A percentile compares a stretch with the other conserved stretches of the same genome.
phyloP scores from a whole-genome alignment of 139 green algal species.

The Zygnema circumcarinatum region DNA sequence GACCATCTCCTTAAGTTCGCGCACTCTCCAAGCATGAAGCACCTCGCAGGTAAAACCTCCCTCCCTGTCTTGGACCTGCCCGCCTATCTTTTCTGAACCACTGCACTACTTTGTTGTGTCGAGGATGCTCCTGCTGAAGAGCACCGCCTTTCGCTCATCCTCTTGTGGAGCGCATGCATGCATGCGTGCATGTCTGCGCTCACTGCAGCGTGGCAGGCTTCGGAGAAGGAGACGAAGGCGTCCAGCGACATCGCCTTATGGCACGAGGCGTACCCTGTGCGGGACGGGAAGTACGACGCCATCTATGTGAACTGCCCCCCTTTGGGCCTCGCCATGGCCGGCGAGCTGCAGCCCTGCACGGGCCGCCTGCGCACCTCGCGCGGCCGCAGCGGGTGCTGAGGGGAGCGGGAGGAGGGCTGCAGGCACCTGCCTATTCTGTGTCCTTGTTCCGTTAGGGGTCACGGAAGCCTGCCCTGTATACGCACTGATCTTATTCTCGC shows the following conservation, averaged over 20 bases:
- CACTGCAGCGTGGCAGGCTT: neutral
- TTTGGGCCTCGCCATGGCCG: slow-evolving; percentile 1
- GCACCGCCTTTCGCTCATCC: too few relatives aligned
- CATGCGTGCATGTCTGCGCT: too few relatives aligned
- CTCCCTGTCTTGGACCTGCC: neutral
- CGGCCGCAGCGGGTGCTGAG: too few relatives aligned
- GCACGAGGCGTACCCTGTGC: slow-evolving; percentile 33
- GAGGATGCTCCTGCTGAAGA: too few relatives aligned
- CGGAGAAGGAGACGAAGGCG: neutral
- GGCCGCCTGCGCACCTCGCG: neutral
- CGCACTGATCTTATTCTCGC: too few relatives aligned
- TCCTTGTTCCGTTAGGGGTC: too few relatives aligned
- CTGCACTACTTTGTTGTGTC: too few relatives aligned
- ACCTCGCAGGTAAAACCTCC: slow-evolving; percentile 11
- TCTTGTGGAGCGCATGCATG: too few relatives aligned
- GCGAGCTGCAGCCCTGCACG: neutral
- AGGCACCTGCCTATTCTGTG: too few relatives aligned
- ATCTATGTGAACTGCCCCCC: slow-evolving; percentile 41
- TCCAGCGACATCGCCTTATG: slow-evolving; percentile 8
- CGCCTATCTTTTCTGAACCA: too few relatives aligned
- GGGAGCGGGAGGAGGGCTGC: neutral
- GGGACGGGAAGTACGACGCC: slow-evolving; percentile 9
- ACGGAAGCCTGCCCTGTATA: too few relatives aligned
- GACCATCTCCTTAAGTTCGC: slow-evolving; percentile 12
- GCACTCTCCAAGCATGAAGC: neutral